Conservation (phyloP, 2,329 filamentous ascomycete species). For the Lachnellula subtilissima region DNA sequence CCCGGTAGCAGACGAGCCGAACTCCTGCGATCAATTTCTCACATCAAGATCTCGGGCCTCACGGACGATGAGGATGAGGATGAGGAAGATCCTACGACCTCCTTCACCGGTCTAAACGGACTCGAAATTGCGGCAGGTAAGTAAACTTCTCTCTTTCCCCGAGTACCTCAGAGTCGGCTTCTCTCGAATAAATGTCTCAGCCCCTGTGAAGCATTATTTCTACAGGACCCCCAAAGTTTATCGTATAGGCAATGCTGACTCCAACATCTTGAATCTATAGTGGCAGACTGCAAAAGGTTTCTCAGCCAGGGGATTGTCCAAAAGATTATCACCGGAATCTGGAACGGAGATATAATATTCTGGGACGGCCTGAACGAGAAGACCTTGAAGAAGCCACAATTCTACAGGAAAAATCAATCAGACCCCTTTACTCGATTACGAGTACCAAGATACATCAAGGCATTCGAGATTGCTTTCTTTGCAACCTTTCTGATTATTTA, state of each 20-base stretch:
- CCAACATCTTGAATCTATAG: conserved; percentile 21
- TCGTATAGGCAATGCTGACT: no score
- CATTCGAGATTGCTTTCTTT: conserved; percentile 80
- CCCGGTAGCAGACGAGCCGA: conserved; percentile 24
- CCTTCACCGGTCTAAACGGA: conserved; percentile 77
- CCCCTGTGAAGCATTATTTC: no score
- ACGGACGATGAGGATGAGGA: conserved; percentile 40
- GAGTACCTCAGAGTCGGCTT: no score
- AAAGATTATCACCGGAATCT: conserved; percentile 77
- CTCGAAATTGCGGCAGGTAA: conserved; percentile 69
- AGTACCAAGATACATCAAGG: conserved; percentile 79
- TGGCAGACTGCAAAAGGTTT: conserved; percentile 79
- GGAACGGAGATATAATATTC: conserved; percentile 82
- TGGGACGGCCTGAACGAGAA: conserved; percentile 75
- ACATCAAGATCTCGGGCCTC: conserved; percentile 37
- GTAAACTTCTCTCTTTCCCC: no score
- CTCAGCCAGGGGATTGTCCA: conserved; percentile 76
- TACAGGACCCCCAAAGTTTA: no score
- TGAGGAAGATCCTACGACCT: conserved; percentile 59
- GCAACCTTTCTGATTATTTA: conserved; percentile 71
- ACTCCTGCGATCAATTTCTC: conserved; percentile 47
- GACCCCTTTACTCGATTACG: conserved; percentile 72
- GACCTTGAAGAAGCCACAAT: conserved; percentile 68
- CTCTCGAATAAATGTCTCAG: no score
- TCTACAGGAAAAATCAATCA: conserved; percentile 63